A percentile compares a stretch with the other conserved stretches of the same genome.
Evolutionary conservation across 305 asterid species (phyloP).

Genomic region (Fraxinus dipetala): DNA sequence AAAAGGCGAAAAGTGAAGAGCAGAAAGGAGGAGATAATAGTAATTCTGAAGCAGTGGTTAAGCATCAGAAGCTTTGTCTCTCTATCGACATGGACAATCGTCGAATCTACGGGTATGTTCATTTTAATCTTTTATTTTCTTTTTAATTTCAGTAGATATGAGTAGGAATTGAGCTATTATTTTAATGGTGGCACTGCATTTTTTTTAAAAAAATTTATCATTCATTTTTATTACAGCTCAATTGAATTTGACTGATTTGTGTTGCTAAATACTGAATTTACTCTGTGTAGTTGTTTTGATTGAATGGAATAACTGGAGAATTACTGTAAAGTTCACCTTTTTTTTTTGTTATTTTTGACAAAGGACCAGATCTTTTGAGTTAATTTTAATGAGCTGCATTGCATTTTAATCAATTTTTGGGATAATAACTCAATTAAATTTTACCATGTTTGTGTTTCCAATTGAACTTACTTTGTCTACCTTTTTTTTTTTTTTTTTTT

Average conservation of each 20-base stretch:
- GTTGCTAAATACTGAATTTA: neutral
- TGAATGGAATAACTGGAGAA: neutral
- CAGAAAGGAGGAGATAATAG: constrained; percentile 65
- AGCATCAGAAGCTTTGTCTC: constrained; percentile 93
- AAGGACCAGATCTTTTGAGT: neutral
- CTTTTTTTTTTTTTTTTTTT: no score
- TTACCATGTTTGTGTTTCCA: neutral
- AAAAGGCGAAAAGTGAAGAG: constrained; percentile 80
- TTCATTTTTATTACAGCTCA: neutral
- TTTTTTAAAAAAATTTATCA: neutral
- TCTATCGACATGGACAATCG: constrained; percentile 89
- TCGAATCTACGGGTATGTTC: constrained; percentile 70
- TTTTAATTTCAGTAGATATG: neutral
- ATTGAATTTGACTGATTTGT: neutral
- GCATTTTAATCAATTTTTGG: neutral
- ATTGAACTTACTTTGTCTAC: neutral
- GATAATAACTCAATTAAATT: neutral
- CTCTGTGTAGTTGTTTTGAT: neutral
- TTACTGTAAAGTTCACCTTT: neutral
- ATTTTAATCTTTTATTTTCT: neutral
- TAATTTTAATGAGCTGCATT: neutral
- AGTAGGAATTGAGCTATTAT: neutral
- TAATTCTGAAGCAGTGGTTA: constrained; percentile 84
- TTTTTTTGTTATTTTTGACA: neutral
- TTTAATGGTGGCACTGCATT: neutral